Base-by-base conservation (phyloP, 1,284 basidiomycete genomes). In the Microstroma glucosiphilum region DNA sequence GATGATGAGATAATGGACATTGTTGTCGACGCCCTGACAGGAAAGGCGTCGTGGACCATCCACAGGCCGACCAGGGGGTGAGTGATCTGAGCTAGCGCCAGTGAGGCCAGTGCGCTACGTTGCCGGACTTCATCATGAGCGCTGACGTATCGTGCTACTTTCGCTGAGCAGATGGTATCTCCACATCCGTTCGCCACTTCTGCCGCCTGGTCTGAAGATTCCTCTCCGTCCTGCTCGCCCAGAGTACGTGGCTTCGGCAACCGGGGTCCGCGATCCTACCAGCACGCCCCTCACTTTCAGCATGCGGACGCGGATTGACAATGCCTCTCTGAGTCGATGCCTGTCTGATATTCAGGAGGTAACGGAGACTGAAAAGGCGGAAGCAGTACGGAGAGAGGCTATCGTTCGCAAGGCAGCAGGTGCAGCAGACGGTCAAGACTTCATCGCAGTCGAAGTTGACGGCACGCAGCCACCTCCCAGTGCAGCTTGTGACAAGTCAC, bases 1-100 rank as follows among this genome's bases (percentile, higher is more conserved):
- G 21, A 67, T 12, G 62, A 72, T 42, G 73, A 75, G 65, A 75
- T 75, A 40, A 68, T 75, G 12, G 73, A 75, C 58, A 60, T 51
- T 17, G 61, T 75, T 37, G 26, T 73, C 25, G 67, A 73, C 49
- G 70, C 67, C 1, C 58, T 30, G 7, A 62, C 69, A 9, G 68
- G 64, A 1, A 30, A 59, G 6, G 61, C 65, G n/a, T 59, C 63
- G 46, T 75, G 73, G 73, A 65, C 69, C 1, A 67, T 69, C 11
- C 71, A 72, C 40, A 56, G 69, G 12, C 73, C 73, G 6, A 66
- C 62, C n/a, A 58, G 71, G 54, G 73, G 73, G 30, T 37, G 30
- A 37, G 30, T 37, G 30, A 37, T 3, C 61, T 62, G 54, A n/a
- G n/a, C 23, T 55, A 17, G 55, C 30, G 40, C 40, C 12, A 46